Base-by-base conservation (phyloP, 2,329 filamentous ascomycete species). In the Xylariaceae sp. region DNA sequence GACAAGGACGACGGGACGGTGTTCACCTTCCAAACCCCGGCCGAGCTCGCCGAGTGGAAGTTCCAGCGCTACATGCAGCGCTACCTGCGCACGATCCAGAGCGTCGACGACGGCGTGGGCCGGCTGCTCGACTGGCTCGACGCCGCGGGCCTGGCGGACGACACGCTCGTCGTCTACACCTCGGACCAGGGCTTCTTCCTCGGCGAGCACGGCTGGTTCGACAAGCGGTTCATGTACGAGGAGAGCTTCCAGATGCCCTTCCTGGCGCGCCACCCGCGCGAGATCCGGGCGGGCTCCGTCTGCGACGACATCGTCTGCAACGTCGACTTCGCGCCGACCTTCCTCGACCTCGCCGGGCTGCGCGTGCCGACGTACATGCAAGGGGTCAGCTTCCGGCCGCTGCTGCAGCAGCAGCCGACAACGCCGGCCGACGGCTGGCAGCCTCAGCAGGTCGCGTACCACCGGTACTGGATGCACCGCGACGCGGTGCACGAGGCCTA, bases 181-280 rank as follows among this genome's bases (percentile, higher is more conserved):
- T 70, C 65, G 0, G 69, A 72, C 40, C 68, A 73, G 39, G 70
- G 70, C 5, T 73, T 73, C 53, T 74, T 73, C 48, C 61, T 74
- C 0, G 69, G 69, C 6, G 70, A 74, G 37, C 70, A 74, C 39
- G 69, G 70, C 33, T 74, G 68, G 69, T 73, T 72, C 43, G 70
- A 73, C 47, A 74, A 74, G 51, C 63, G 70, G 3, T 72, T 74
- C 49, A 72, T 74, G 64, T 74, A 74, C 49, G 69, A 75, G 40
- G 67, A 74, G 48, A 62, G 56, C 11, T 73, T 74, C 52, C 68
- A 73, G 49, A 73, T 74, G 70, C 69, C 70, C 0, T 69, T 73
- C 30, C 45, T 73, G 3, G 56, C 68, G 7, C 59, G 64, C 0
- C 68, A 67, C 29, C 68, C 70, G 0, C 38, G 32, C 0, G 57